Percentiles rank a stretch among this genome's conserved stretches.
phyloP scores from a whole-genome alignment of 345 rosid genomes.

The Murraya paniculata region DNA sequence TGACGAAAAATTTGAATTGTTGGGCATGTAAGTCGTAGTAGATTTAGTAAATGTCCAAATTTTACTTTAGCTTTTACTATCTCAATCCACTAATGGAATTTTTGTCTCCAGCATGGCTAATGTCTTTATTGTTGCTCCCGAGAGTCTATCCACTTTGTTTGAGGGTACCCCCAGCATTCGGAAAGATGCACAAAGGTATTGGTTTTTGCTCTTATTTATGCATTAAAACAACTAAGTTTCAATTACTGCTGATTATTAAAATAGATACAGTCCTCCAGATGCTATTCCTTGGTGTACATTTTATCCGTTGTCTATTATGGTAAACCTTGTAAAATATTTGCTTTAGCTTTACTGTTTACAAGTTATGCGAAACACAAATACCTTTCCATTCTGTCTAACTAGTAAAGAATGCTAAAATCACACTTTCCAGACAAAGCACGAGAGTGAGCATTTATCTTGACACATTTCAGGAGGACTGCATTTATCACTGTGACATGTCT shows the following conservation, averaged over 20 bases:
- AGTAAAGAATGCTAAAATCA: background rate
- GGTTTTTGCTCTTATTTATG: background rate
- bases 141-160: conserved; percentile 83
- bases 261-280: background rate
- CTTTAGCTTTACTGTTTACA: background rate
- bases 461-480: background rate
- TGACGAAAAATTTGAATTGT: conserved; percentile 91
- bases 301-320: background rate
- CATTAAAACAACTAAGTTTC: background rate
- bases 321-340: background rate
- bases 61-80: background rate
- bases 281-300: background rate
- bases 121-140: conserved; percentile 95
- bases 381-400: background rate
- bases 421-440: background rate
- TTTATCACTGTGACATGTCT: background rate
- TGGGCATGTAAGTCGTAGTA: conserved; percentile 71
- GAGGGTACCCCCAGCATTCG: conserved; percentile 96
- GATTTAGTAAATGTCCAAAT: background rate
- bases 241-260: background rate
- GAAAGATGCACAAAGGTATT: conserved; percentile 87
- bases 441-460: background rate
- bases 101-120: conserved; percentile 75
- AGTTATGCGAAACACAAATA: background rate
- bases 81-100: conserved; percentile 14